These are phyloP conservation scores for Asterophora lycoperdoides DNA, from an alignment of 768 basidiomycete species.

Conservation along the genomic window DNA sequence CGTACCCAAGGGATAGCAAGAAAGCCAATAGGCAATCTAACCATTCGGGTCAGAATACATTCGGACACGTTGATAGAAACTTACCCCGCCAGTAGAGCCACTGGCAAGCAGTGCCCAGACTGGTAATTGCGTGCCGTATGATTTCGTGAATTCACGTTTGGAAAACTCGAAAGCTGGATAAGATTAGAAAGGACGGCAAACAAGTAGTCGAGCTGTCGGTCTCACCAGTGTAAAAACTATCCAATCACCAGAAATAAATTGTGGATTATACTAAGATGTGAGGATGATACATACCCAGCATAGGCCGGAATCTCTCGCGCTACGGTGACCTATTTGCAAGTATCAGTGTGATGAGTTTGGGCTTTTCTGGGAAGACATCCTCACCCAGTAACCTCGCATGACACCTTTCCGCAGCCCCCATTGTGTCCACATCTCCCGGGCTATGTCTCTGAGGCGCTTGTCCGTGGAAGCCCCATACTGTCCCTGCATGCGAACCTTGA, in stretches of 20 bases:
- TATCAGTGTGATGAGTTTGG: neutral
- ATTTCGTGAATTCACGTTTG: constrained; percentile 67
- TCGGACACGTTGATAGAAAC: constrained; percentile 23
- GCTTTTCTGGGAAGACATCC: constrained; percentile 10
- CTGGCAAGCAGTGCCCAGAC: constrained; percentile 84
- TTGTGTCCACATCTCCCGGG: constrained; percentile 77
- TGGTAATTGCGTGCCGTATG: constrained; percentile 65
- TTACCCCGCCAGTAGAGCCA: constrained; percentile 77
- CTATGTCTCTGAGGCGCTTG: constrained; percentile 68
- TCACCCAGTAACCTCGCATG: constrained; percentile 97
- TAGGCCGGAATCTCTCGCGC: constrained; percentile 95
- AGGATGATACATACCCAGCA: constrained; percentile 58
- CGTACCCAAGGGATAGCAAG: constrained; percentile 83
- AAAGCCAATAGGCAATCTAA: constrained; percentile 88
- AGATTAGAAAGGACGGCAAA: neutral
- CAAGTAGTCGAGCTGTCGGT: neutral
- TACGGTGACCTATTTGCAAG: constrained; percentile 65
- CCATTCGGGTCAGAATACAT: neutral
- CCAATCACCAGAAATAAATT: neutral
- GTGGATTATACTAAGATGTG: neutral
- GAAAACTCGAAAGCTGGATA: constrained; percentile 78
- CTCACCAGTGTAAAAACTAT: constrained; percentile 66
- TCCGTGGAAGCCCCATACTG: constrained; percentile 83
- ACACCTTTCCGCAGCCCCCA: constrained; percentile 86
- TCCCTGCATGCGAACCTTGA: constrained; percentile 97